phyloP scores from a whole-genome alignment of 306 rosid genomes.

The Dalbergia cochinchinensis region DNA sequence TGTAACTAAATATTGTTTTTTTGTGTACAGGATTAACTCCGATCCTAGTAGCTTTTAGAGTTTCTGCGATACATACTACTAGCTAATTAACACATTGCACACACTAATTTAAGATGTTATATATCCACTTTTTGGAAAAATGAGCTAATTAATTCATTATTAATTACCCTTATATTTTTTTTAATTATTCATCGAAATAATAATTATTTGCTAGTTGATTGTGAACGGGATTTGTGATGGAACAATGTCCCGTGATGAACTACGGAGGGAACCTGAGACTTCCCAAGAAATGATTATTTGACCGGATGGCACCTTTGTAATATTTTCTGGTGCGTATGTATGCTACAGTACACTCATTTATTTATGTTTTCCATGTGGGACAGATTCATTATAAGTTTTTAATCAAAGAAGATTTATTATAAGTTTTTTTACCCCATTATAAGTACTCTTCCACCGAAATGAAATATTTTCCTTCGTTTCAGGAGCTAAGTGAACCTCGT shows the following conservation, averaged over 20 bases:
- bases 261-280: not conserved
- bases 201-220: not conserved
- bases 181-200: not conserved
- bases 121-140: no score
- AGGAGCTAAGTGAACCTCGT: not conserved
- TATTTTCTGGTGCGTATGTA: not conserved
- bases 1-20: not conserved
- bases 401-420: no score
- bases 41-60: constrained; percentile 3
- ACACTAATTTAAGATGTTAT: no score
- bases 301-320: constrained; percentile 21
- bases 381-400: no score
- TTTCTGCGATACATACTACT: not conserved
- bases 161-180: no score
- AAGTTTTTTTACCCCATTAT: no score
- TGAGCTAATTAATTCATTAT: no score
- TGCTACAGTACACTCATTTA: not conserved
- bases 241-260: not conserved
- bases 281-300: constrained; percentile 34
- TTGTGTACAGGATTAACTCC: not conserved
- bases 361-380: no score
- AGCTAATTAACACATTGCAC: no score
- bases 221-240: not conserved
- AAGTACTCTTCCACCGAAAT: not conserved
- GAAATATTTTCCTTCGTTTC: not conserved